Percentiles rank a stretch among this genome's conserved stretches.
Conservation (phyloP, 2,329 filamentous ascomycete genomes). For the Colletotrichum brevisporum region DNA sequence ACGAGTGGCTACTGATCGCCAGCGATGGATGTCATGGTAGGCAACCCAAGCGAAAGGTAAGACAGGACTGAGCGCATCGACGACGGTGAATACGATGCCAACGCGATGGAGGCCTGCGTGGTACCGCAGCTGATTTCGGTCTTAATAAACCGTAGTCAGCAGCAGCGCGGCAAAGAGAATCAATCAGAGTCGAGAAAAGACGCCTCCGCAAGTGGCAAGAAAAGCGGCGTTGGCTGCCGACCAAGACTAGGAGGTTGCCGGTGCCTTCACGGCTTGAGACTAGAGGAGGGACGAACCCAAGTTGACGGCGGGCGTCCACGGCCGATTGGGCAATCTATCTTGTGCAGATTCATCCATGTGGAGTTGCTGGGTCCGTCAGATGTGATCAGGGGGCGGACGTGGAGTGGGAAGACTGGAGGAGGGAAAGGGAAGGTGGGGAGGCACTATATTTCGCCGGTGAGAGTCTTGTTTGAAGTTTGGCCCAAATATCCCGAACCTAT, state of each 20-base stretch:
- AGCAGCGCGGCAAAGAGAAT: conserved; percentile 26
- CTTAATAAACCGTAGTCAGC: background rate
- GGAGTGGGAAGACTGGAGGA: conserved; percentile 21
- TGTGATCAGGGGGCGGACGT: conserved; percentile 19
- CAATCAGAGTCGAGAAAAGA: conserved; percentile 24
- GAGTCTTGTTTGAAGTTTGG: conserved; percentile 38
- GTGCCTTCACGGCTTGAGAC: conserved; percentile 18
- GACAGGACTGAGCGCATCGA: conserved; percentile 17
- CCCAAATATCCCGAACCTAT: conserved; percentile 37
- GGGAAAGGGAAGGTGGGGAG: conserved; percentile 28
- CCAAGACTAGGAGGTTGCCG: conserved; percentile 4
- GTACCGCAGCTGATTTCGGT: background rate
- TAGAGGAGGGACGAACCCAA: conserved; percentile 12
- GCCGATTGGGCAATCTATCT: conserved; percentile 34
- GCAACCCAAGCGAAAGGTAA: conserved; percentile 26
- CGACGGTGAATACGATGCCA: conserved; percentile 25
- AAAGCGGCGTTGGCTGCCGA: conserved; percentile 4
- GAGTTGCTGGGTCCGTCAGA: conserved; percentile 29
- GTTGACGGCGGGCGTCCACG: conserved; percentile 9
- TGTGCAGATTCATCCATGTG: conserved; percentile 39
- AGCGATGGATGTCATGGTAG: conserved; percentile 21
- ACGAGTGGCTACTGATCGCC: conserved; percentile 38
- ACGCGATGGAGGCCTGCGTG: background rate
- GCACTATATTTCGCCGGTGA: conserved; percentile 37
- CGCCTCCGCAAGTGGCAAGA: conserved; percentile 2